Evolutionary conservation across 2,329 filamentous ascomycete genomes (phyloP).

Genomic region (Claviceps lovelessii): DNA sequence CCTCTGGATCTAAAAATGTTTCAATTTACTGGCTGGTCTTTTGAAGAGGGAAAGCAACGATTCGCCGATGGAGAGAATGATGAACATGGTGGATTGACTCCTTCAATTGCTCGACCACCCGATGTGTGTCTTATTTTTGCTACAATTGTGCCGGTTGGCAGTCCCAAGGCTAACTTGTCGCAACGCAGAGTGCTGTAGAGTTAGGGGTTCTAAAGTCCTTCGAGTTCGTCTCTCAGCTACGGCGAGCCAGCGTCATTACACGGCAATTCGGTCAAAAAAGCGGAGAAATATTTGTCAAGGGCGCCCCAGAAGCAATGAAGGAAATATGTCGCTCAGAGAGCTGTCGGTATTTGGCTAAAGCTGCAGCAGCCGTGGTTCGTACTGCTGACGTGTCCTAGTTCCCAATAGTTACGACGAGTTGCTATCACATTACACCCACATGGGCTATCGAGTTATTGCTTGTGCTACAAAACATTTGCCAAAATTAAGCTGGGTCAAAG

Average conservation of each 20-base stretch:
- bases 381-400: slow-evolving; percentile 32
- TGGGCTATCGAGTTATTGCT: slow-evolving; percentile 90
- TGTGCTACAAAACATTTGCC: slow-evolving; percentile 81
- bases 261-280: slow-evolving; percentile 74
- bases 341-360: slow-evolving; percentile 36
- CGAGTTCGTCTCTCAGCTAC: slow-evolving; percentile 86
- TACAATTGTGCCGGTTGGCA: slow-evolving; percentile 7
- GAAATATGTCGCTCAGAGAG: slow-evolving; percentile 77
- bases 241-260: slow-evolving; percentile 84
- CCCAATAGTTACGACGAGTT: slow-evolving; percentile 83
- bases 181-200: slow-evolving; percentile 46
- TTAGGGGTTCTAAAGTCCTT: slow-evolving; percentile 84
- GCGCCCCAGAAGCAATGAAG: slow-evolving; percentile 89
- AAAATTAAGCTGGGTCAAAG: slow-evolving; percentile 84
- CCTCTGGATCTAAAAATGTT: slow-evolving; percentile 98
- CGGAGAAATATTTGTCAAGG: slow-evolving; percentile 85
- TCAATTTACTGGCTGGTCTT: slow-evolving; percentile 85
- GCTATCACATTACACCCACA: slow-evolving; percentile 80
- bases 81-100: slow-evolving; percentile 60
- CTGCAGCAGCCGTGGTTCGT: not conserved
- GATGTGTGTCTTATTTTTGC: slow-evolving; percentile 19
- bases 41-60: slow-evolving; percentile 70
- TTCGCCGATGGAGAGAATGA: slow-evolving; percentile 53
- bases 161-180: slow-evolving; percentile 5
- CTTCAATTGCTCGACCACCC: slow-evolving; percentile 80